Conservation (phyloP, 495 filamentous ascomycete species). For the Apiosordaria backusii region DNA sequence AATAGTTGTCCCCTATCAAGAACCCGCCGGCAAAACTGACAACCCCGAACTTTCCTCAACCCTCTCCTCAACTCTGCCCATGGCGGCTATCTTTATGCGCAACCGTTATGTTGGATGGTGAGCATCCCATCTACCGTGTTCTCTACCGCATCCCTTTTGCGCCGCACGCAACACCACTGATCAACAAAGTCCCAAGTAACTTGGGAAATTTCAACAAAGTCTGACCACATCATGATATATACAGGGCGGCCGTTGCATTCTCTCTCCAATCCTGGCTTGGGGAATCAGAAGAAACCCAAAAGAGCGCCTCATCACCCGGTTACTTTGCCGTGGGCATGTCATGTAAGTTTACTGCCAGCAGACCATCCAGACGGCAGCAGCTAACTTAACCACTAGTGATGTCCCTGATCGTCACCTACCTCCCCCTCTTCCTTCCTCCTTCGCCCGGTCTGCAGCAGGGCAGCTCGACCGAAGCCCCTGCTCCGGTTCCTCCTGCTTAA, state of each 20-base stretch:
- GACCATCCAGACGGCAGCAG: background rate
- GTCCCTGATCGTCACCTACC: conserved; percentile 75
- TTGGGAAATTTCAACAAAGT: background rate
- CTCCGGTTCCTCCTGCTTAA: conserved; percentile 34
- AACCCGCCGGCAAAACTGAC: conserved; percentile 45
- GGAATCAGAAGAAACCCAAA: conserved; percentile 73
- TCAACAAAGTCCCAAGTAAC: no score
- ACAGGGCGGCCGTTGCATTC: conserved; percentile 78
- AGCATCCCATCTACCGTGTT: conserved; percentile 25
- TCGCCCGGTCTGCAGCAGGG: conserved; percentile 31
- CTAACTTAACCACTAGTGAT: conserved; percentile 52
- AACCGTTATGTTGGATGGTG: conserved; percentile 90
- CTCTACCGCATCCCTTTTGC: background rate
- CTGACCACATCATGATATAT: background rate
- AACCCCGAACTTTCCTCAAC: conserved; percentile 55
- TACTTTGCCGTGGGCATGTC: conserved; percentile 86
- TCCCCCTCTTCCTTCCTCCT: conserved; percentile 78
- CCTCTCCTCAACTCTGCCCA: conserved; percentile 79
- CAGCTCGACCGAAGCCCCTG: conserved; percentile 41
- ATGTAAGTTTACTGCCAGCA: conserved; percentile 51
- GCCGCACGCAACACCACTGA: background rate
- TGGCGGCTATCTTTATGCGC: conserved; percentile 91
- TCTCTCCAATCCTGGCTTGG: conserved; percentile 81
- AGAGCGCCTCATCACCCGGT: conserved; percentile 64
- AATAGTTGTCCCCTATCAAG: conserved; percentile 50